These are phyloP conservation scores for Lecanicillium sp. DNA, from an alignment of 2,329 filamentous ascomycete species.

Conservation along the genomic window DNA sequence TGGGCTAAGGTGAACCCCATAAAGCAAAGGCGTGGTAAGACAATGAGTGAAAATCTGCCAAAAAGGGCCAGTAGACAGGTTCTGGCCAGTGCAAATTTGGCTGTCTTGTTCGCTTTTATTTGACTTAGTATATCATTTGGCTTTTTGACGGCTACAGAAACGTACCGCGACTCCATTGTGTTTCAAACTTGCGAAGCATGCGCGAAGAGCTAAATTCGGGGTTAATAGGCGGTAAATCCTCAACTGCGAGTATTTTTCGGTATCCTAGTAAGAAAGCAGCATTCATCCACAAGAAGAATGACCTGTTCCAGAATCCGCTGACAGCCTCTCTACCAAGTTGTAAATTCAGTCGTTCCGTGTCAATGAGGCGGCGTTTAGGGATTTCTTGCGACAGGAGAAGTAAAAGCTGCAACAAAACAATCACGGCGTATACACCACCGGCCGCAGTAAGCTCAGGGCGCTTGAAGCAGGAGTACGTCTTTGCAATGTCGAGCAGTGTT, in stretches of 20 bases:
- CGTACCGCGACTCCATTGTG: no score
- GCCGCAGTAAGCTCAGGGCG: slow-evolving; percentile 15
- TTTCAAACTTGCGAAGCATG: no score
- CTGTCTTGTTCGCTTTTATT: no score
- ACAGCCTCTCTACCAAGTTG: slow-evolving; percentile 13
- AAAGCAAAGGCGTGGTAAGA: background rate
- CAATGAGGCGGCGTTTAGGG: background rate
- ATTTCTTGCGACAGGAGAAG: slow-evolving; percentile 20
- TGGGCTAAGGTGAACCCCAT: background rate
- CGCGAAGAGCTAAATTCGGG: no score
- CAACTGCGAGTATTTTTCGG: no score
- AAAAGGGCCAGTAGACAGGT: no score
- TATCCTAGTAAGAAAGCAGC: no score
- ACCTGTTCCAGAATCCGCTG: slow-evolving; percentile 12
- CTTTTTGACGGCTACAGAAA: no score
- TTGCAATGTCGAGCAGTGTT: slow-evolving; percentile 22
- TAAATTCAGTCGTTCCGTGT: background rate
- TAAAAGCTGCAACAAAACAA: slow-evolving; percentile 17
- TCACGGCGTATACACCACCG: slow-evolving; percentile 17
- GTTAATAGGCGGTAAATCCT: no score
- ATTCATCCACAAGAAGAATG: background rate
- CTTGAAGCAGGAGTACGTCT: slow-evolving; percentile 23
- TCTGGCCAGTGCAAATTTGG: no score
- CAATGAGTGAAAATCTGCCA: background rate
- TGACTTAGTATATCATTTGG: no score